Evolutionary conservation across 164 flowering plant genomes (phyloP).

Genomic region (Kingdonia uniflora): DNA sequence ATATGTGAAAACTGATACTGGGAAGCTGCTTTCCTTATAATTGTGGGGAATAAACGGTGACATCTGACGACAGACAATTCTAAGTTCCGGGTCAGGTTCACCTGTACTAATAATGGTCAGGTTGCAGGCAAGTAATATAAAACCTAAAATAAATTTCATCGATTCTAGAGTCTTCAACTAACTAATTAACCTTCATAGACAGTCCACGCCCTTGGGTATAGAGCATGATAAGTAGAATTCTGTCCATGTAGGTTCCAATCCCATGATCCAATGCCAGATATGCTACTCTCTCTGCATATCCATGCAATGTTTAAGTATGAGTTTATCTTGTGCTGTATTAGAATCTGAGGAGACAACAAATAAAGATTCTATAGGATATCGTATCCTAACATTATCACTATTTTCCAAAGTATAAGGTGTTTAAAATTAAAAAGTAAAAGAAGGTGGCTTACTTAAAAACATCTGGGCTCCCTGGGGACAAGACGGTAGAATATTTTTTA

Average conservation of each 20-base stretch:
- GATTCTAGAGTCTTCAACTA: too few species aligned
- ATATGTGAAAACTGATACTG: constrained; percentile 80
- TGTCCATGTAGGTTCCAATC: constrained; percentile 86
- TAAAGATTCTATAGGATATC: too few species aligned
- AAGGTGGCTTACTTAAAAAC: constrained; percentile 39
- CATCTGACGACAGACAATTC: constrained; percentile 78
- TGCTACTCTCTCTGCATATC: constrained; percentile 35
- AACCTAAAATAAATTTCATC: too few species aligned
- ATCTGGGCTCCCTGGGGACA: constrained; percentile 42
- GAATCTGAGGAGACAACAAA: too few species aligned
- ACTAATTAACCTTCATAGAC: constrained; percentile 63
- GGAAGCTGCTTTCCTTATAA: constrained; percentile 89
- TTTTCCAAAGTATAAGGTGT: too few species aligned
- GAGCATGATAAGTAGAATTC: constrained; percentile 75
- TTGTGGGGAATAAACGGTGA: constrained; percentile 96
- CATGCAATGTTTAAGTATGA: constrained; percentile 6
- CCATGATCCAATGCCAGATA: constrained; percentile 81
- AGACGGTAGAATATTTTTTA: constrained; percentile 58
- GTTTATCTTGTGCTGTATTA: too few species aligned
- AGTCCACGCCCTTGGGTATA: constrained; percentile 93
- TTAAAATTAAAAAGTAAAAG: too few species aligned
- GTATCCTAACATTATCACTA: too few species aligned
- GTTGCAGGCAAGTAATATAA: too few species aligned
- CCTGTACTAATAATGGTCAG: constrained; percentile 31
- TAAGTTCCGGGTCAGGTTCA: constrained; percentile 89